phyloP scores from a whole-genome alignment of 306 rosid species.

The Lathyrus sativus region DNA sequence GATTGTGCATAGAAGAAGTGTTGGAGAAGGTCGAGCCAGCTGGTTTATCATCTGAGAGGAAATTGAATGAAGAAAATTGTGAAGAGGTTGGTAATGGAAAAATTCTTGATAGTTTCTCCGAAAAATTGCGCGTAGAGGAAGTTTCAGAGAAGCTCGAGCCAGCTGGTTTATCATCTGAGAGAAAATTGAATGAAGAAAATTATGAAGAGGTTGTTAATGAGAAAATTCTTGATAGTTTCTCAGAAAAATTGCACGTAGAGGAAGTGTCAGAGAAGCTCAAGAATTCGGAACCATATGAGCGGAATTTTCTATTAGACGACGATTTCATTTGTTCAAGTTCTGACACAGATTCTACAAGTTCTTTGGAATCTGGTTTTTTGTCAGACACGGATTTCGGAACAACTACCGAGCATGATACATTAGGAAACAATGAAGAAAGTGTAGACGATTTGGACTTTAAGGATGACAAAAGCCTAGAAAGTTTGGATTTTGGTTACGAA shows the following conservation, averaged over 20 bases:
- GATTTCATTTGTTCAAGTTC: conserved; percentile 48
- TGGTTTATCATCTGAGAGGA: conserved; percentile 29
- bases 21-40: conserved; percentile 22
- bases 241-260: conserved; percentile 19
- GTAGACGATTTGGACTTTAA: conserved; percentile 40
- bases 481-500: conserved; percentile 52
- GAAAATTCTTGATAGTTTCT: conserved; percentile 32
- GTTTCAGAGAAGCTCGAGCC: conserved; percentile 29
- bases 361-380: conserved; percentile 48
- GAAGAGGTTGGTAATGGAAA: conserved; percentile 34
- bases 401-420: conserved; percentile 26
- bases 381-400: conserved; percentile 55
- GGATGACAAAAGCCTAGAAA: conserved; percentile 33
- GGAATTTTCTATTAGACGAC: conserved; percentile 44
- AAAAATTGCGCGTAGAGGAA: conserved; percentile 29
- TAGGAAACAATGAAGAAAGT: conserved; percentile 26
- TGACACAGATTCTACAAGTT: conserved; percentile 46
- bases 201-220: conserved; percentile 28
- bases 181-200: conserved; percentile 14
- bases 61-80: conserved; percentile 16
- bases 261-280: conserved; percentile 36
- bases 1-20: conserved; percentile 27
- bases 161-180: conserved; percentile 27
- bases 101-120: conserved; percentile 26
- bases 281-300: conserved; percentile 3